Conservation (phyloP, 2,329 filamentous ascomycete species). For the Bipolaris oryzae region DNA sequence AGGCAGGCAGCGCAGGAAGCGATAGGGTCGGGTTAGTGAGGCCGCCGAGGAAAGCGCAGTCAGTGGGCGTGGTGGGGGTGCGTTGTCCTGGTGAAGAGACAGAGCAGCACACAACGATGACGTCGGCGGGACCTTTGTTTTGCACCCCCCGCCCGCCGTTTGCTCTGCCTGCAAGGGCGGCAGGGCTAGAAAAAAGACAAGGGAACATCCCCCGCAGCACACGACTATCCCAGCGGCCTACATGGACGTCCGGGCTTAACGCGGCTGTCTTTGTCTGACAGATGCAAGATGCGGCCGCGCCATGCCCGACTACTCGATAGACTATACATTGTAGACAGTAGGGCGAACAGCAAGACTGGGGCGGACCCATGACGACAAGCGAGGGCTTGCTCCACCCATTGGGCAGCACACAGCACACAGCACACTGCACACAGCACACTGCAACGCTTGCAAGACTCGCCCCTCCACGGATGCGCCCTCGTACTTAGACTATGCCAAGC, state of each 20-base stretch:
- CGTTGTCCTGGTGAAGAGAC: conserved; percentile 12
- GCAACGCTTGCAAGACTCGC: background rate
- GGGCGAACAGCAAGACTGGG: background rate
- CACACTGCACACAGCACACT: background rate
- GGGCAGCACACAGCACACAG: background rate
- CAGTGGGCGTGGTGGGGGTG: conserved; percentile 8
- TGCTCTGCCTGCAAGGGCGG: conserved; percentile 10
- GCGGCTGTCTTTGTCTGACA: conserved; percentile 1
- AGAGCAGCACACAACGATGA: conserved; percentile 3
- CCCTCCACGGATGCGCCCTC: background rate
- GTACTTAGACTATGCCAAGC: background rate
- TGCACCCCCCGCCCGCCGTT: conserved; percentile 11
- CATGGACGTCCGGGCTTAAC: background rate
- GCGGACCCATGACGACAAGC: background rate
- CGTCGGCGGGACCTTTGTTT: conserved; percentile 11
- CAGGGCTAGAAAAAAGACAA: background rate
- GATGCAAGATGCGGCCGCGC: background rate
- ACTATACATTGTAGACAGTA: background rate
- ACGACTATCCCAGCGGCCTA: too few species aligned
- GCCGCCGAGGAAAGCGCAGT: conserved; percentile 14
- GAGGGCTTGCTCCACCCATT: background rate
- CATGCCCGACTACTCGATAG: too few species aligned
- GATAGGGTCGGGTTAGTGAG: conserved; percentile 7
- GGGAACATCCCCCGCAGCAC: too few species aligned
- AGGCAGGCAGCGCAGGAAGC: conserved; percentile 1